phyloP scores from a whole-genome alignment of 495 filamentous ascomycete genomes.

The Trichodelitschia bisporula region DNA sequence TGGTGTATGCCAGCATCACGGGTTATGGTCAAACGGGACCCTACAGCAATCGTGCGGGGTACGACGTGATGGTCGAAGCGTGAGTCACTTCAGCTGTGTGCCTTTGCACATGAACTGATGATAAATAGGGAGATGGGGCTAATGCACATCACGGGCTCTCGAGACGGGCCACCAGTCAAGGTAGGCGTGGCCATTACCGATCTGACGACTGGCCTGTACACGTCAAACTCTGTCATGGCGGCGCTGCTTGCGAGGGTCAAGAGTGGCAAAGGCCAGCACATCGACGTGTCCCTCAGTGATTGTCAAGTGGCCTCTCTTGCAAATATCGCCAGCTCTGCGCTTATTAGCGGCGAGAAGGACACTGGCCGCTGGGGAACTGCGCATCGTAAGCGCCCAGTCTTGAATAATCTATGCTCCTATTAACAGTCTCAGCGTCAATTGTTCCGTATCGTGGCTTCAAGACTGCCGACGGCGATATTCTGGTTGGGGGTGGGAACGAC shows the following conservation, averaged over 20 bases:
- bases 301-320: constrained; percentile 81
- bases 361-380: constrained; percentile 83
- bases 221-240: constrained; percentile 92
- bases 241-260: constrained; percentile 47
- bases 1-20: constrained; percentile 51
- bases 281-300: constrained; percentile 77
- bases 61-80: constrained; percentile 98
- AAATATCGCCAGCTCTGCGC: constrained; percentile 77
- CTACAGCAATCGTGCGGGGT: constrained; percentile 69
- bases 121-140: constrained; percentile 51
- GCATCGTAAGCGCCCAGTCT: constrained; percentile 38
- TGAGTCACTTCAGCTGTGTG: constrained; percentile 5
- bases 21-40: constrained; percentile 83
- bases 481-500: constrained; percentile 89
- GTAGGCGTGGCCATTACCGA: constrained; percentile 95
- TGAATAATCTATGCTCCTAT: constrained; percentile 1
- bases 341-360: constrained; percentile 77
- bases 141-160: constrained; percentile 87
- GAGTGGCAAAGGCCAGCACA: constrained; percentile 65
- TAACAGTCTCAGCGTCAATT: constrained; percentile 46
- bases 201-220: constrained; percentile 86
- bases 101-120: constrained; percentile 1
- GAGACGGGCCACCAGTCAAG: constrained; percentile 83
- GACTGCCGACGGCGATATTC: constrained; percentile 75
- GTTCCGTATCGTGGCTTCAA: constrained; percentile 85